Conservation (phyloP, 164 flowering plant species). For the Taxillus chinensis region DNA sequence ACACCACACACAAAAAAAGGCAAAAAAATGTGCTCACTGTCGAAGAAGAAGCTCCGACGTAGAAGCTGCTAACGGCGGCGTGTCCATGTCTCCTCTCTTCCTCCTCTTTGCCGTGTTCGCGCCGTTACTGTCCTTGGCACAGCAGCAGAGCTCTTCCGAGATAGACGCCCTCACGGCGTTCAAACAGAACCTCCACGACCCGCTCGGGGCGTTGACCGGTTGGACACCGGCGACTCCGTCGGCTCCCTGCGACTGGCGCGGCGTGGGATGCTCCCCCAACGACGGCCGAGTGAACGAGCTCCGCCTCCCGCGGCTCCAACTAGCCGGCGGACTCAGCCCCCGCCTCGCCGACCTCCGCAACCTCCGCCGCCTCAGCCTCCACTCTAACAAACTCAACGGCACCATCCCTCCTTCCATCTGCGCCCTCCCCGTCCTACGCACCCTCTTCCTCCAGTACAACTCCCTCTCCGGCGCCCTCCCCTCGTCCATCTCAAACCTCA, state of each 20-base stretch:
- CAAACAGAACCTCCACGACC: conserved; percentile 1
- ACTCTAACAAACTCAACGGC: conserved; percentile 35
- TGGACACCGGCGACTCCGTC: conserved; percentile 1
- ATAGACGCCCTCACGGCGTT: conserved; percentile 2
- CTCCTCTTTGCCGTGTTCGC: too few species aligned
- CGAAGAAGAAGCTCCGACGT: too few species aligned
- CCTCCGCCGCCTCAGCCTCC: conserved; percentile 68
- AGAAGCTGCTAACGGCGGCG: too few species aligned
- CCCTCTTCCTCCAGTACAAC: conserved; percentile 32
- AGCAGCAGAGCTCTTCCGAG: not conserved
- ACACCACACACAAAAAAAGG: too few species aligned
- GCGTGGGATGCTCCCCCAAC: conserved; percentile 6
- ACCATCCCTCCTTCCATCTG: conserved; percentile 27
- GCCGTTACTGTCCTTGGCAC: too few species aligned
- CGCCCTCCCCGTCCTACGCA: conserved; percentile 24
- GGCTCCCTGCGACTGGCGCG: conserved; percentile 17
- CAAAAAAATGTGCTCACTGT: too few species aligned
- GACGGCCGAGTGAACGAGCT: conserved; percentile 52
- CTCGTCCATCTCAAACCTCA: conserved; percentile 18
- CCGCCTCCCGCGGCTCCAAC: conserved; percentile 31
- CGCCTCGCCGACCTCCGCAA: conserved; percentile 25
- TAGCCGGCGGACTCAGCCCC: conserved; percentile 30
- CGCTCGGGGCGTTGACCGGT: not conserved
- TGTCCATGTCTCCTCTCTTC: too few species aligned
- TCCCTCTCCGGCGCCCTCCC: conserved; percentile 33